Evolutionary conservation across 208 protist genomes (phyloP).

Genomic region (Lotmaria passim): DNA sequence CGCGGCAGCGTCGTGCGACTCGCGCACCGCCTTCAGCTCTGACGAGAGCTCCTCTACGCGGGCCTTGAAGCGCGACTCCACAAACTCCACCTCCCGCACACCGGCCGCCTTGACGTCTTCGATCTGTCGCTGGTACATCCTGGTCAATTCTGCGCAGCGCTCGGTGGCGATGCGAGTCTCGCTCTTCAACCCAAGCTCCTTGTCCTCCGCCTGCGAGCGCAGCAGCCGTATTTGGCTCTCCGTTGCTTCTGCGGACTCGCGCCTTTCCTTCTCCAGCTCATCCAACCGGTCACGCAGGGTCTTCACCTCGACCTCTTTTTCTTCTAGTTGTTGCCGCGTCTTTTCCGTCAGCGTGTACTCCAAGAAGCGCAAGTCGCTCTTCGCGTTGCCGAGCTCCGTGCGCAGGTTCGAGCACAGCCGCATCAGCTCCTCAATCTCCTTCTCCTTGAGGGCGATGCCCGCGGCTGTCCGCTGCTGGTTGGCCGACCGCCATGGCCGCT

Average conservation of each 20-base stretch:
- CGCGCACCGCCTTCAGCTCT: constrained; percentile 67
- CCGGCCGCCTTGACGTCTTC: constrained; percentile 78
- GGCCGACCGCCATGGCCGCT: constrained; percentile 83
- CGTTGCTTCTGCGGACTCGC: constrained; percentile 51
- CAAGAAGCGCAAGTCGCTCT: constrained; percentile 68
- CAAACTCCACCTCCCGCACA: constrained; percentile 69
- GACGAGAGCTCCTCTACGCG: constrained; percentile 63
- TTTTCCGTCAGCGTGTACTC: constrained; percentile 71
- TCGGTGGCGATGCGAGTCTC: constrained; percentile 64
- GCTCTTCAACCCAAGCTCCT: constrained; percentile 50
- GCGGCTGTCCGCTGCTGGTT: constrained; percentile 52
- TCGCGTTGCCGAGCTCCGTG: constrained; percentile 80
- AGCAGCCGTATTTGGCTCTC: constrained; percentile 80
- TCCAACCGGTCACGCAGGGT: constrained; percentile 40
- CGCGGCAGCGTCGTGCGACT: constrained; percentile 45
- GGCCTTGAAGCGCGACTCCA: constrained; percentile 68
- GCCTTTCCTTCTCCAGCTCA: constrained; percentile 43
- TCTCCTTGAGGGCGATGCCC: constrained; percentile 76
- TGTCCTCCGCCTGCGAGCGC: constrained; percentile 75
- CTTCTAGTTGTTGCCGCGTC: constrained; percentile 44
- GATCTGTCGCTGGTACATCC: constrained; percentile 69
- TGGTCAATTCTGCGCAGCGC: constrained; percentile 49
- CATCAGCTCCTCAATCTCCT: constrained; percentile 90
- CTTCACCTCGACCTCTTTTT: constrained; percentile 52
- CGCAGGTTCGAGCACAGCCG: constrained; percentile 77